Percentiles rank a stretch among this genome's conserved stretches.
These are phyloP conservation scores for Microdochium paspali DNA, from an alignment of 2,329 filamentous ascomycete species.

Conservation along the genomic window DNA sequence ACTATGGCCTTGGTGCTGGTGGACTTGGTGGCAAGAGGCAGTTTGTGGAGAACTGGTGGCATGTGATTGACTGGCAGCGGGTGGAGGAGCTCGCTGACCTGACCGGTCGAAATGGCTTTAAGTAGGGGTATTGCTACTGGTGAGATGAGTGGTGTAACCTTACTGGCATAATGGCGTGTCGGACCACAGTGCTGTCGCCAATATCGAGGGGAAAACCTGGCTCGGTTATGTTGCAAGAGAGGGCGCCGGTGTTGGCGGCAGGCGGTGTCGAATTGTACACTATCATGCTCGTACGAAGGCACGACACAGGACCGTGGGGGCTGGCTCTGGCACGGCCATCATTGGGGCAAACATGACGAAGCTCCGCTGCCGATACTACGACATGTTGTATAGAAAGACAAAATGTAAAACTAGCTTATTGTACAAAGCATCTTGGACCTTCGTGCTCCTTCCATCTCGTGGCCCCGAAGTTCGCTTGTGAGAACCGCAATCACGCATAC, in stretches of 20 bases:
- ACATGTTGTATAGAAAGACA: neutral
- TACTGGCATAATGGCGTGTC: too few species aligned
- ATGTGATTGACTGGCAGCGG: constrained; percentile 72
- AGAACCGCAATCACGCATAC: too few species aligned
- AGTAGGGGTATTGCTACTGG: neutral
- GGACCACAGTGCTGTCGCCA: too few species aligned
- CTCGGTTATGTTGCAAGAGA: too few species aligned
- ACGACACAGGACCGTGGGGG: too few species aligned
- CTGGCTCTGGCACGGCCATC: too few species aligned
- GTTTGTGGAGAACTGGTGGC: constrained; percentile 80
- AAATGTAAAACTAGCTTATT: neutral
- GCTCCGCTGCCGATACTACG: neutral
- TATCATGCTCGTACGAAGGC: too few species aligned
- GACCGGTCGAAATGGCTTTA: constrained; percentile 10
- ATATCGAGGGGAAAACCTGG: too few species aligned
- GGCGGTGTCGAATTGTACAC: too few species aligned
- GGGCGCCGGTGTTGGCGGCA: too few species aligned
- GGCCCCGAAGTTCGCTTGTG: neutral
- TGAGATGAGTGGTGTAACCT: neutral
- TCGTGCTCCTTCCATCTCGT: neutral
- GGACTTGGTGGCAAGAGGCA: constrained; percentile 64
- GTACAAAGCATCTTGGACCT: neutral
- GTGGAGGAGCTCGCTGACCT: constrained; percentile 41
- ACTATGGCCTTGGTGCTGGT: constrained; percentile 54
- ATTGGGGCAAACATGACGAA: neutral